Base-by-base conservation (phyloP, 768 basidiomycete species). In the Tylopilus intermedius region DNA sequence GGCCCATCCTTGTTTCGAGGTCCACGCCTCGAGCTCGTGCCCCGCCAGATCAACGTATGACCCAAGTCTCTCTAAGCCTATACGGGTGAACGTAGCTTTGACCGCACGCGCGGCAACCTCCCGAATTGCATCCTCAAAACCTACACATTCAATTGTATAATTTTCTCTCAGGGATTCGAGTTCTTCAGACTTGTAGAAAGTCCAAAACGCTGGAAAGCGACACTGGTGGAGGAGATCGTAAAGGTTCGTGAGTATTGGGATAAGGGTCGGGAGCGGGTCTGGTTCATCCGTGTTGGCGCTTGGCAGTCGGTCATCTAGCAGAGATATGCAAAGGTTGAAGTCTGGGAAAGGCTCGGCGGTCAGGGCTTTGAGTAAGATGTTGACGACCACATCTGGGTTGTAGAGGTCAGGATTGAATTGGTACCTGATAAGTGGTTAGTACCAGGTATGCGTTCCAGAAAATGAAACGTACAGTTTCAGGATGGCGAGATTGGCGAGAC, bases 321-420 rank as follows among this genome's bases (percentile, higher is more conserved):
- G 80, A 45, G 94, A 90, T 60, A 95, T 81, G 62, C 90, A 94
- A 58, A 98, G 88, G 63, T 90, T 88, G 75, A 95, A 99, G 67
- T 99, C 95, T 51, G 94, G 90, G 42, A 86, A 79, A 32, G 93
- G 91, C 45, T 86, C 78, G 2, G 90, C 82, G 38, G 90, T 85
- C 52, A 96, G 79, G 26, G 93, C 79, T 76, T 94, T 94, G 68
- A 94, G 80, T 66, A 99, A 88, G 70, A 97, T 90, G 74, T 96
- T 91, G 69, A 94, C 79, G 60, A 94, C 88, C 21, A 94, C 89
- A 66, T 95, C 92, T 2, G 91, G 82, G 71, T 95, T 95, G 72
- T 90, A 89, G 24, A 95, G 80, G 67, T 90, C 86, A 32, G 90
- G 82, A 74, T 97, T 97, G 74, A 97, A 97, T 67, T 97, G 94